Conservation (phyloP, 129 eudicot genomes). For the Flaveria linearis region DNA sequence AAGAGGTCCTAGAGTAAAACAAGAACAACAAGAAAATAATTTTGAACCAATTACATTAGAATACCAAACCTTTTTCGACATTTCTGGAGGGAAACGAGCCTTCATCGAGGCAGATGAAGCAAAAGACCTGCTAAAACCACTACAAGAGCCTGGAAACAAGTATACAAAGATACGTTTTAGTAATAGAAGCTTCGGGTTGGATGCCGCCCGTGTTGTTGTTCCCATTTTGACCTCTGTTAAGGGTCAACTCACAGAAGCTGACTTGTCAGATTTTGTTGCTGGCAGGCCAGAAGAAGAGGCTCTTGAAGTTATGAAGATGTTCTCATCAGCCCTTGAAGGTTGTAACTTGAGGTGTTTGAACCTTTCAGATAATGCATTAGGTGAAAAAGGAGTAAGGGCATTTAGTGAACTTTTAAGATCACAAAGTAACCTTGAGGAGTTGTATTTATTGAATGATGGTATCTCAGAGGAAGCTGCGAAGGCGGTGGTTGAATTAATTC, state of each 20-base stretch:
- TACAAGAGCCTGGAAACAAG: slow-evolving; percentile 43
- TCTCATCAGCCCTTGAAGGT: slow-evolving; percentile 55
- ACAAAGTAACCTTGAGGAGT: slow-evolving; percentile 63
- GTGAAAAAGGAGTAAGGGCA: slow-evolving; percentile 70
- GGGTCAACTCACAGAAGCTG: slow-evolving; percentile 54
- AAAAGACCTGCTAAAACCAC: slow-evolving; percentile 44
- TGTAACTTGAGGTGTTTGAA: slow-evolving; percentile 46
- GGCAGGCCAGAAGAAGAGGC: slow-evolving; percentile 71
- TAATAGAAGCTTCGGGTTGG: slow-evolving; percentile 62
- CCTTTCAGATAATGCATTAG: slow-evolving; percentile 64
- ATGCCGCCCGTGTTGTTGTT: slow-evolving; percentile 52
- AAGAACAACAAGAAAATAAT: slow-evolving; percentile 30
- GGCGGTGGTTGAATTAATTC: slow-evolving; percentile 58
- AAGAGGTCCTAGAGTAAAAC: slow-evolving; percentile 52
- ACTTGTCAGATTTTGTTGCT: slow-evolving; percentile 62
- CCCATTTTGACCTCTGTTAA: slow-evolving; percentile 52
- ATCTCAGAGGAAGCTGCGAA: slow-evolving; percentile 68
- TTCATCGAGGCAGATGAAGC: slow-evolving; percentile 52
- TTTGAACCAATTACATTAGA: slow-evolving; percentile 24
- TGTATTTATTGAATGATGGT: slow-evolving; percentile 60
- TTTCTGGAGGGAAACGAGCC: slow-evolving; percentile 55
- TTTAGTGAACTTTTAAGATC: slow-evolving; percentile 53
- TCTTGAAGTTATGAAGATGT: slow-evolving; percentile 56
- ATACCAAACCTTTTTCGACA: slow-evolving; percentile 50
- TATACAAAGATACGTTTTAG: slow-evolving; percentile 59